Evolutionary conservation across 2,329 filamentous ascomycete species (phyloP).

Genomic region (Nemania sp.): DNA sequence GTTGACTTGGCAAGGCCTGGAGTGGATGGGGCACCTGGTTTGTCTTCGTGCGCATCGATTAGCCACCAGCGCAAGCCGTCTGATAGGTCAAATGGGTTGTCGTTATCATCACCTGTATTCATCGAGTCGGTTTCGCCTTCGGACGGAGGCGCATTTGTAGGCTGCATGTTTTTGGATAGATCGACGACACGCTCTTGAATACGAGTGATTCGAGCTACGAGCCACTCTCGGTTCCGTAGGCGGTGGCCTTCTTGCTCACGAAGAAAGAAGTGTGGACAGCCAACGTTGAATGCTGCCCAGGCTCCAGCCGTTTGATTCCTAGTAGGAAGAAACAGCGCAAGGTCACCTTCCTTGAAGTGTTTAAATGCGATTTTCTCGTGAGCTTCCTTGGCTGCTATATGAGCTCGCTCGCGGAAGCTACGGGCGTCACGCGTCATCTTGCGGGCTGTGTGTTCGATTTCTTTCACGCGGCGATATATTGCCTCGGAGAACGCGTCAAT

Average conservation of each 20-base stretch:
- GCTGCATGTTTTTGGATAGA: conserved; percentile 78
- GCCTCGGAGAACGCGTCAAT: conserved; percentile 86
- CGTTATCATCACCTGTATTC: conserved; percentile 77
- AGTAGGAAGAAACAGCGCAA: conserved; percentile 93
- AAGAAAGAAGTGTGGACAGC: conserved; percentile 96
- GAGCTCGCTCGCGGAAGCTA: conserved; percentile 87
- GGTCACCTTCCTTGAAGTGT: conserved; percentile 95
- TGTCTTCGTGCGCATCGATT: conserved; percentile 93
- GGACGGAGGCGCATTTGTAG: conserved; percentile 57
- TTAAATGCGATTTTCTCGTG: conserved; percentile 97
- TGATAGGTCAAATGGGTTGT: conserved; percentile 96
- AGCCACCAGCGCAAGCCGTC: conserved; percentile 97
- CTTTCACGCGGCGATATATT: conserved; percentile 88
- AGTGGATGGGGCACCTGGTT: conserved; percentile 89
- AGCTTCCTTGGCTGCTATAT: conserved; percentile 82
- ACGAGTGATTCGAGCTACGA: conserved; percentile 92
- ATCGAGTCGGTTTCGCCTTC: conserved; percentile 63
- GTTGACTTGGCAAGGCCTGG: conserved; percentile 93
- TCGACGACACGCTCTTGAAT: conserved; percentile 95
- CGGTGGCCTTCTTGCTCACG: conserved; percentile 92
- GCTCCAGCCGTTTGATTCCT: conserved; percentile 93
- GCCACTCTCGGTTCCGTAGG: conserved; percentile 87
- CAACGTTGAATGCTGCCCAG: conserved; percentile 98
- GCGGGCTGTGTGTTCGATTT: conserved; percentile 90
- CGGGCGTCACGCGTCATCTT: conserved; percentile 93